Evolutionary conservation across 805 yeast genomes (phyloP), one percentile per base, ranked within the genome.

Genomic region (Lachancea quebecensis): DNA sequence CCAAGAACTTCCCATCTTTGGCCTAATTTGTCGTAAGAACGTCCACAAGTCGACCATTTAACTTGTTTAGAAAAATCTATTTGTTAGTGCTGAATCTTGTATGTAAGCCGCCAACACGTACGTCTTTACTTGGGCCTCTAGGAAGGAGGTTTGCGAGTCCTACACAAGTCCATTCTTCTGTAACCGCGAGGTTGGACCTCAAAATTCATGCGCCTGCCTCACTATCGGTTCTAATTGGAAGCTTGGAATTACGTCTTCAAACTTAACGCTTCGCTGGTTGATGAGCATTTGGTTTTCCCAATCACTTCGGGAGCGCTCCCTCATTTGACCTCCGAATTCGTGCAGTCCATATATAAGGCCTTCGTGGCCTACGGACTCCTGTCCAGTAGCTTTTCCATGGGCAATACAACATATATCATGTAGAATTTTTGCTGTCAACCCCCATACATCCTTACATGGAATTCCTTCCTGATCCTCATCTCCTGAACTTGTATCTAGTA

Each of bases 351-450:
- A 71, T 28, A 83, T 79, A 47, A 83, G 62, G 48, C 79, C 84
- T 58, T 83, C 90, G 51, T 82, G 83, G 2, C 85, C 87, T 38
- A 76, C 58, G 14, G 31, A 7, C 11, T 33, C 34, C 14, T 25
- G 9, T 4, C 21, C 9, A 25, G 68, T 60, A 11, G 53, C 38
- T 4, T 53, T 57, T 6, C 58, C 60, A 56, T 77, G 75, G 3
- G 75, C 67, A 9, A 83, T 69, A 46, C 71, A 72, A 1, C 88
- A 81, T 27, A 85, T 56, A 58, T 85, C 91, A 54, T 77, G 85
- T n/a, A 85, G 58, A 9, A 85, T 84, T 57, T 82, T 83, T 2
- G 90, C 91, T 0, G 93, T 85, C 32, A 85, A 65, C 0, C 95
- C 95, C 95, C 93, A 85, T 4, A 85, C 81, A 56, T 83, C 85